These are phyloP conservation scores for Candida patagonica DNA, from an alignment of 805 yeast species.

Conservation along the genomic window DNA sequence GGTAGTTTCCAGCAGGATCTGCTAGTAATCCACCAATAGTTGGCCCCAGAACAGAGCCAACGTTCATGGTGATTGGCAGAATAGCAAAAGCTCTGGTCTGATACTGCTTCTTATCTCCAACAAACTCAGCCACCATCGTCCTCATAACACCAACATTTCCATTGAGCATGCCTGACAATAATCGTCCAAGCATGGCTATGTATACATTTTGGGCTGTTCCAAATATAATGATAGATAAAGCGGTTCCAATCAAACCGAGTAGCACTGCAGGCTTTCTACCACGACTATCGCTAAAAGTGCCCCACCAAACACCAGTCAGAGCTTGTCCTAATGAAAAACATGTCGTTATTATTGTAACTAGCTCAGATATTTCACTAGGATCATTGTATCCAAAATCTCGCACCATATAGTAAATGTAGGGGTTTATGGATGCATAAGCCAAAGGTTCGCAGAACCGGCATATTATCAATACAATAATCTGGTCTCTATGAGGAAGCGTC, in stretches of 20 bases:
- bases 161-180: constrained; percentile 45
- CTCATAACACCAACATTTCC: constrained; percentile 58
- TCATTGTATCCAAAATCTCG: constrained; percentile 38
- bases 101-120: constrained; percentile 45
- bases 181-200: constrained; percentile 45
- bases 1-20: constrained; percentile 30
- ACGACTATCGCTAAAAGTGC: constrained; percentile 40
- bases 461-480: constrained; percentile 16
- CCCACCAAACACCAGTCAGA: constrained; percentile 51
- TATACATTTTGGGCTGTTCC: constrained; percentile 47
- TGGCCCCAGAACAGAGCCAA: constrained; percentile 54
- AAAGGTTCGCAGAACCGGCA: constrained; percentile 50
- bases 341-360: constrained; percentile 42
- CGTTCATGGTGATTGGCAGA: constrained; percentile 48
- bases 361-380: constrained; percentile 22
- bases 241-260: constrained; percentile 45
- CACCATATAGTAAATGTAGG: constrained; percentile 57
- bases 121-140: constrained; percentile 48
- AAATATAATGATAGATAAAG: constrained; percentile 37
- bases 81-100: constrained; percentile 56
- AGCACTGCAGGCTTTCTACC: constrained; percentile 49
- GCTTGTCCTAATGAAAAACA: constrained; percentile 54
- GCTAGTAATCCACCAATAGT: constrained; percentile 46
- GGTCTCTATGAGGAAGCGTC: constrained; percentile 18
- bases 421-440: constrained; percentile 53